These are phyloP conservation scores for Alternaria burnsii DNA, from an alignment of 2,329 filamentous ascomycete genomes.

Conservation along the genomic window DNA sequence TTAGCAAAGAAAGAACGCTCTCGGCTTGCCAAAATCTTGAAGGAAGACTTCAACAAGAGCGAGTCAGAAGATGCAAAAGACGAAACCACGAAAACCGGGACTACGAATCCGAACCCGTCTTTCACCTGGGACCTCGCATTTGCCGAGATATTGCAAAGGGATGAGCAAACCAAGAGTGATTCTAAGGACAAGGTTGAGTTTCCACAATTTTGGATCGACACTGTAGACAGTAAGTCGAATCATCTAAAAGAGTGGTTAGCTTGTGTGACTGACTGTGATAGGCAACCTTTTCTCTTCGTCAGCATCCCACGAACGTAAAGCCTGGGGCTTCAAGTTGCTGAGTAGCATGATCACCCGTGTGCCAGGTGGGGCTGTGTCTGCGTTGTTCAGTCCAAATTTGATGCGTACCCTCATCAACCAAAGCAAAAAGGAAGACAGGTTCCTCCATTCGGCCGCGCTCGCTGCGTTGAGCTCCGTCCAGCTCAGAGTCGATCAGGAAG, in stretches of 20 bases:
- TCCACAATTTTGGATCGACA: constrained; percentile 82
- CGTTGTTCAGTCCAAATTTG: constrained; percentile 83
- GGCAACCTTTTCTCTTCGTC: constrained; percentile 83
- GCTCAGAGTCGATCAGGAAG: constrained; percentile 65
- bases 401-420: constrained; percentile 62
- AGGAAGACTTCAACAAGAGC: constrained; percentile 71
- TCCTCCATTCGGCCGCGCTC: constrained; percentile 72
- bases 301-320: constrained; percentile 88
- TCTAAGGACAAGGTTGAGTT: constrained; percentile 61
- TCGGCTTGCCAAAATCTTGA: constrained; percentile 78
- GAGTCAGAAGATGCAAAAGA: constrained; percentile 55
- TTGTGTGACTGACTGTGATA: constrained; percentile 48
- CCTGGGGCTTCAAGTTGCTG: constrained; percentile 89
- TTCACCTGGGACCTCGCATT: constrained; percentile 89
- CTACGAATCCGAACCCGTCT: constrained; percentile 81
- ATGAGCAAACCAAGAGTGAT: constrained; percentile 35
- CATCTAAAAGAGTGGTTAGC: background rate
- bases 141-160: constrained; percentile 42
- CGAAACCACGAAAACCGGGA: constrained; percentile 68
- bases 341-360: constrained; percentile 72
- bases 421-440: constrained; percentile 46
- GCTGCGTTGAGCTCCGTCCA: constrained; percentile 79
- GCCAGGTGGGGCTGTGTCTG: constrained; percentile 59
- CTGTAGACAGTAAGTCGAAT: constrained; percentile 78
- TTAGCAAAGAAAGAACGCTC: constrained; percentile 73